Evolutionary conservation across 2,329 filamentous ascomycete species (phyloP).

Genomic region (Fusarium nodosum): DNA sequence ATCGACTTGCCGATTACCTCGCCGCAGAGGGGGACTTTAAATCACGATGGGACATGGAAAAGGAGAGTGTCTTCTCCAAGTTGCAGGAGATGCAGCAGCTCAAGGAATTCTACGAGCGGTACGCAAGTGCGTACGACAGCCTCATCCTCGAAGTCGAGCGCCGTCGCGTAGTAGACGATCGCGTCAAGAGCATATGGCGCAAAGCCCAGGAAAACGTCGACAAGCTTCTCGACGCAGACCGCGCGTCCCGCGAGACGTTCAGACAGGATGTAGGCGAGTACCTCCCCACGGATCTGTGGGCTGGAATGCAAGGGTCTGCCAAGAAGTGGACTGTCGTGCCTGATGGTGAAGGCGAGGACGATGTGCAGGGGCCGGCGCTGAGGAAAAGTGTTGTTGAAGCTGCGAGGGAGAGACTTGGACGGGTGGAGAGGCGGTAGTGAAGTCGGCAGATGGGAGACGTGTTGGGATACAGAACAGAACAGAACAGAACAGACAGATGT

Average conservation of each 20-base stretch:
- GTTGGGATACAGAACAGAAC: background rate
- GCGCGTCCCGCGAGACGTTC: constrained; percentile 81
- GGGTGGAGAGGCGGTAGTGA: constrained; percentile 21
- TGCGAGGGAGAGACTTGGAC: constrained; percentile 39
- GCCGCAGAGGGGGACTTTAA: constrained; percentile 74
- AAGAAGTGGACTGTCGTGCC: constrained; percentile 65
- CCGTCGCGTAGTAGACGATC: constrained; percentile 78
- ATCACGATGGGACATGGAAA: constrained; percentile 80
- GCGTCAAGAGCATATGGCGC: constrained; percentile 79
- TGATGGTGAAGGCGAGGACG: constrained; percentile 39
- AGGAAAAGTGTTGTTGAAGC: constrained; percentile 47
- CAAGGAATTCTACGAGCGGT: constrained; percentile 87
- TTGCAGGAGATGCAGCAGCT: constrained; percentile 83
- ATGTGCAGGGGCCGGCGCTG: constrained; percentile 30
- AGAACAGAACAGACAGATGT: background rate
- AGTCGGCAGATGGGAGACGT: background rate
- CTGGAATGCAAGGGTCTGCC: constrained; percentile 74
- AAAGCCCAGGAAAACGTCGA: constrained; percentile 84
- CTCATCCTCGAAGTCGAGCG: constrained; percentile 87
- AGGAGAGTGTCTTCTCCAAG: constrained; percentile 74
- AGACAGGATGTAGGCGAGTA: constrained; percentile 86
- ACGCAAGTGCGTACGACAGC: constrained; percentile 85
- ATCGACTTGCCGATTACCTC: constrained; percentile 74
- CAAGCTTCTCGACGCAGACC: constrained; percentile 79
- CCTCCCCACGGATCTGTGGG: constrained; percentile 90